Percentiles rank a stretch among this genome's conserved stretches.
Conservation (phyloP, 192 early-diverging fungal species). For the Coemansia sp. region DNA sequence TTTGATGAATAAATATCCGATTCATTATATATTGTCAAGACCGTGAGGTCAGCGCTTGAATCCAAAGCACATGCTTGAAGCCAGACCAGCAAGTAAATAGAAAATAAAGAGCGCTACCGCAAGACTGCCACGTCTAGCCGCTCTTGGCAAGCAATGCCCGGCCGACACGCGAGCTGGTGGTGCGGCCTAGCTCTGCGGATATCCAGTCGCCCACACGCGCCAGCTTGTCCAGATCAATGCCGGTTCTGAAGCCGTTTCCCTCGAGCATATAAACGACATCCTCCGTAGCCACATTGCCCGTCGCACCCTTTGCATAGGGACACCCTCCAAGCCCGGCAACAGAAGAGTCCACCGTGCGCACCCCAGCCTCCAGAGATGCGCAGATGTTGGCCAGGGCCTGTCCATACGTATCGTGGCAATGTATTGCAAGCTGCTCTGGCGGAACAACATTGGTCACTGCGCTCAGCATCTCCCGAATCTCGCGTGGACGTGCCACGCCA, state of each 20-base stretch:
- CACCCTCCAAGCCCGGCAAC: constrained; percentile 94
- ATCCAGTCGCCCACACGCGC: constrained; percentile 85
- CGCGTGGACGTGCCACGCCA: constrained; percentile 77
- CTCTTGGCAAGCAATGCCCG: constrained; percentile 39
- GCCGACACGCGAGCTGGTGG: constrained; percentile 54
- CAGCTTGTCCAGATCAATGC: constrained; percentile 70
- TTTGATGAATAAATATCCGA: no score
- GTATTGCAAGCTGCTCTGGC: constrained; percentile 74
- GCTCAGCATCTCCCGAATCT: constrained; percentile 66
- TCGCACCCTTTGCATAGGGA: constrained; percentile 93
- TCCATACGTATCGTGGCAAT: constrained; percentile 98
- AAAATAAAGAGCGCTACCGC: no score
- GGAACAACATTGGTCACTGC: constrained; percentile 68
- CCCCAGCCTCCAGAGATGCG: constrained; percentile 72
- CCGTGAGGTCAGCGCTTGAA: no score
- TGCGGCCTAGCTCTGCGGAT: constrained; percentile 68
- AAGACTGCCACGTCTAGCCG: no score
- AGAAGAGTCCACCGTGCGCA: constrained; percentile 91
- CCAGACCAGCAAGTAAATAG: no score
- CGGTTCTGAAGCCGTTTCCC: constrained; percentile 78
- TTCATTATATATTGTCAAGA: no score
- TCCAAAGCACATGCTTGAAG: no score
- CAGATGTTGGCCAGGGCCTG: constrained; percentile 92
- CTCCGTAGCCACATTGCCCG: constrained; percentile 95
- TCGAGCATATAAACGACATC: constrained; percentile 93